phyloP scores from a whole-genome alignment of 1,284 basidiomycete genomes.

The Ustilago esculenta region DNA sequence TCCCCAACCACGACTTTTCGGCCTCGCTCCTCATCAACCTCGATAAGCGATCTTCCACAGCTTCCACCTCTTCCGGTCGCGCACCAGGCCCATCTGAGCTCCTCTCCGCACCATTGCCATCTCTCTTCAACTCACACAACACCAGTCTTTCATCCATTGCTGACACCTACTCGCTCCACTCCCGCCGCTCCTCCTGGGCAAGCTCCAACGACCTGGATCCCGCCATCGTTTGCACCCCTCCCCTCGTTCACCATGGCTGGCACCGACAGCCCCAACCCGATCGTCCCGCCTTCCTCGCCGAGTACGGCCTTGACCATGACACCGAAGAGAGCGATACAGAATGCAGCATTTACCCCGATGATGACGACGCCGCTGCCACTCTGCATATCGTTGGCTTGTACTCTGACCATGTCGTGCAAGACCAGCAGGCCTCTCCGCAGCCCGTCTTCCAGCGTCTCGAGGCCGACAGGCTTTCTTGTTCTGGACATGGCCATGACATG shows the following conservation, averaged over 20 bases:
- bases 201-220: conserved; percentile 42
- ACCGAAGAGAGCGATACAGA: conserved; percentile 44
- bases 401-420: background rate
- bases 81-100: conserved; percentile 39
- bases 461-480: conserved; percentile 16
- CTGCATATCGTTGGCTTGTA: background rate
- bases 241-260: conserved; percentile 22
- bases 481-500: conserved; percentile 3
- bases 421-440: conserved; percentile 11
- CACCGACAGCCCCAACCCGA: conserved; percentile 3
- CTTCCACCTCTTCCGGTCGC: conserved; percentile 29
- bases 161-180: conserved; percentile 29
- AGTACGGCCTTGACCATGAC: conserved; percentile 35
- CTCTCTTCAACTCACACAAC: conserved; percentile 5
- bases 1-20: conserved; percentile 20
- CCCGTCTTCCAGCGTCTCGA: conserved; percentile 43
- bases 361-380: conserved; percentile 11
- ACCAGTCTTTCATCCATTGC: conserved; percentile 29
- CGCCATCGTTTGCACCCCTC: conserved; percentile 39
- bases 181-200: conserved; percentile 37
- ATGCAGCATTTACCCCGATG: conserved; percentile 18
- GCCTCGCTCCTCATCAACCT: conserved; percentile 28
- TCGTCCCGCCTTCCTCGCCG: conserved; percentile 35
- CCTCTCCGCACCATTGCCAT: conserved; percentile 10
- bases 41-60: conserved; percentile 24